Percentiles rank a stretch among this genome's conserved stretches.
These are phyloP conservation scores for Blastocystis sp. DNA, from an alignment of 352 stramenopile genomes.

Conservation along the genomic window DNA sequence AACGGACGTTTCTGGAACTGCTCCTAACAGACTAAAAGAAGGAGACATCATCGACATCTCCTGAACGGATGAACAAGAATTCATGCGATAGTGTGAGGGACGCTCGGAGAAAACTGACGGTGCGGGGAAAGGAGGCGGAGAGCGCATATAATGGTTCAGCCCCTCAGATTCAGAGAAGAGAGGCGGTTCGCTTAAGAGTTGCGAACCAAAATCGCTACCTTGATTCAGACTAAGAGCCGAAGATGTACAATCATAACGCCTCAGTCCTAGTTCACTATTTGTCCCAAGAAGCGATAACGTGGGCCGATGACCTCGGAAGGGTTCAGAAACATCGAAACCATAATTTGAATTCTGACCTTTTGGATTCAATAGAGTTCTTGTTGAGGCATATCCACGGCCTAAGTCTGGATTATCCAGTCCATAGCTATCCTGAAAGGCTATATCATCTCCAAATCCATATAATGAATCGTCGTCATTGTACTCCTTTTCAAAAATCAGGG, in stretches of 20 bases:
- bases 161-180: neutral
- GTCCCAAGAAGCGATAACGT: neutral
- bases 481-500: neutral
- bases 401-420: neutral
- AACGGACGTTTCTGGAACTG: neutral
- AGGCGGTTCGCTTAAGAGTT: slow-evolving; percentile 34
- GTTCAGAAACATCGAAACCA: neutral
- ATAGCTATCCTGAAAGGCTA: neutral
- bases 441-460: neutral
- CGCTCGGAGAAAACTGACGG: slow-evolving; percentile 8
- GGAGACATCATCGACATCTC: neutral
- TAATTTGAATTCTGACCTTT: neutral
- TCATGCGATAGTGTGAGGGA: slow-evolving; percentile 13
- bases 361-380: neutral
- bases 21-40: slow-evolving; percentile 4
- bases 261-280: neutral
- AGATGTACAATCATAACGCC: neutral
- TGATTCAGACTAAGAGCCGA: neutral
- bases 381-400: neutral
- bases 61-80: slow-evolving; percentile 14
- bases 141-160: neutral
- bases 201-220: neutral
- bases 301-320: neutral
- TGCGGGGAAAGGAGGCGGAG: neutral
- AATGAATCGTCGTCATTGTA: neutral